Evolutionary conservation across 2,329 filamentous ascomycete species (phyloP), one percentile per base, ranked within the genome.

Genomic region (Penicillium sp.): DNA sequence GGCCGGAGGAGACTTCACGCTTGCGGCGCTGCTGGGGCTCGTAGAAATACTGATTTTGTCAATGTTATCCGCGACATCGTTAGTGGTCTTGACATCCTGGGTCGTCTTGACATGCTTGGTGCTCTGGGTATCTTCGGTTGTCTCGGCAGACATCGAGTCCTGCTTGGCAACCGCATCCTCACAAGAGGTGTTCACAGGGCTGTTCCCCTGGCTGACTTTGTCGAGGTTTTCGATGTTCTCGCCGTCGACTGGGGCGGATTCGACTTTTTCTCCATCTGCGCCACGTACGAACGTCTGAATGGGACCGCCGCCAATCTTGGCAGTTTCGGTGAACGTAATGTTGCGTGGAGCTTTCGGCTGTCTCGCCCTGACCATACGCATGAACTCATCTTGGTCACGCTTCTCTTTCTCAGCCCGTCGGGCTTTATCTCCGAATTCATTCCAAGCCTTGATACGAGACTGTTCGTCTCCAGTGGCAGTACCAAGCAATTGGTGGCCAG

Each of bases 391-490:
- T 12, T 42, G 19, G 8, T 42, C 35, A 0, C 37, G 42, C 19
- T 42, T 33, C 29, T 57, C 55, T 9, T 66, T 63, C 48, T 69
- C 46, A 5, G 46, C 21, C 31, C 21, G 31, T 5, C 49, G 63
- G 7, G 73, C 65, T 21, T 69, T 59, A 3, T 60, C 55, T 37
- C 72, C 65, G 40, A 79, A 78, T 25, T 71, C 71, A 25, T 75
- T 71, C 77, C 76, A 79, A 0, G 75, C 75, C 8, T 68, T 72
- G 27, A 76, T 53, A 25, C 50, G 65, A n/a, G 41, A 59, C 29
- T 57, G 21, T 13, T 50, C 57, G 43, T 62, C 51, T 19, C 41
- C 56, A 8, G 29, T n/a, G 6, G 25, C 49, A 35, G 33, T 17
- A 2, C 54, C 54, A n/a, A 56, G 54, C 3, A 45, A 9, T 8